A percentile compares a stretch with the other conserved stretches of the same genome.
Evolutionary conservation across 495 filamentous ascomycete genomes (phyloP).

Genomic region (Pyrenula aspistea): DNA sequence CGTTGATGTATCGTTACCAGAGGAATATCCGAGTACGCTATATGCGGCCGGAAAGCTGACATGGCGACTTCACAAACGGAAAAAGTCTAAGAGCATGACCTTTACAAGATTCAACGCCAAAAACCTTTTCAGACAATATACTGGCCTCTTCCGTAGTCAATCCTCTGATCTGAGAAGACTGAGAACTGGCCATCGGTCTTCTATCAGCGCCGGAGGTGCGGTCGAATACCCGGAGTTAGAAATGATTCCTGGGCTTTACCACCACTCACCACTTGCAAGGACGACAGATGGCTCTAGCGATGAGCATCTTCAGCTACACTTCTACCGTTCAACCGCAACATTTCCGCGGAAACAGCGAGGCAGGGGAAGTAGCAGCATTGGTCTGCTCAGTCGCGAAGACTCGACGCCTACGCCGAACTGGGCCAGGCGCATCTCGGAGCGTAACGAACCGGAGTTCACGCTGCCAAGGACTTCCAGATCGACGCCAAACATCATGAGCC

Average conservation of each 20-base stretch:
- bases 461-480: background rate
- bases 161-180: background rate
- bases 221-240: slow-evolving; percentile 13
- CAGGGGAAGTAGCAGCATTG: background rate
- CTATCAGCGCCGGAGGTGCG: slow-evolving; percentile 7
- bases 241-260: slow-evolving; percentile 2
- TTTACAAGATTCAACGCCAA: slow-evolving; percentile 9
- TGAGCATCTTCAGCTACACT: background rate
- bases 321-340: background rate
- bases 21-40: background rate
- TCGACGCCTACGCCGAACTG: background rate
- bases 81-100: slow-evolving; percentile 8
- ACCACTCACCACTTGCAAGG: background rate
- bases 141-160: background rate
- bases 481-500: background rate
- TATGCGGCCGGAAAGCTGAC: background rate
- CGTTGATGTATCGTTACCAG: background rate
- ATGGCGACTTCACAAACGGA: background rate
- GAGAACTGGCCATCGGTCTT: slow-evolving; percentile 9
- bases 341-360: background rate
- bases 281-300: background rate
- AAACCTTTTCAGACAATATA: slow-evolving; percentile 1
- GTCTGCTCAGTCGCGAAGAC: background rate
- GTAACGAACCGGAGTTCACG: background rate
- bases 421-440: background rate